Conservation (phyloP, 73 alveolate species). For the Urostyla sp. region DNA sequence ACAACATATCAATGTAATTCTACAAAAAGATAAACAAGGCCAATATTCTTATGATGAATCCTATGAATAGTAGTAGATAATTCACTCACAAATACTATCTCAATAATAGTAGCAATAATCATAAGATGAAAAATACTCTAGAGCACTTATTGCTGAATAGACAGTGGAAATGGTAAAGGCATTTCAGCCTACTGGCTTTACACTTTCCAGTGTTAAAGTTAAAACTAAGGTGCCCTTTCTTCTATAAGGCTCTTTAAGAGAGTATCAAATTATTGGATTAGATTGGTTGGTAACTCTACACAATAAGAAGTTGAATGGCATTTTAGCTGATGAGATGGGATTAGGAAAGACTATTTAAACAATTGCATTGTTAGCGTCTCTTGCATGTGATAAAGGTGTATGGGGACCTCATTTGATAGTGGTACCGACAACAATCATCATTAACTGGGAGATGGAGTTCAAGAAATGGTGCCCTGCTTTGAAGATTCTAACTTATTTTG, state of each 20-base stretch:
- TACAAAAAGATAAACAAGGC: constrained; percentile 13
- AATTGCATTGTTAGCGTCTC: constrained; percentile 90
- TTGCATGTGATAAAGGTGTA: constrained; percentile 93
- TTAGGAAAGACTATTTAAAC: constrained; percentile 96
- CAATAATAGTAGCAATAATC: constrained; percentile 41
- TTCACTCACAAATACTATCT: constrained; percentile 35
- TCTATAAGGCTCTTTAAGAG: constrained; percentile 90
- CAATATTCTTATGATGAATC: background rate
- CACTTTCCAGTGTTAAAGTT: constrained; percentile 70
- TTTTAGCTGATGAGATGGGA: constrained; percentile 99
- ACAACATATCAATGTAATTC: constrained; percentile 39
- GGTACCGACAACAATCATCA: constrained; percentile 99
- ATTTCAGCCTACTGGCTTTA: constrained; percentile 81
- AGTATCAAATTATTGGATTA: constrained; percentile 95
- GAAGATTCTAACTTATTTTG: constrained; percentile 98
- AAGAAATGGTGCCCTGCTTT: constrained; percentile 99
- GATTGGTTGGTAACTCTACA: constrained; percentile 99
- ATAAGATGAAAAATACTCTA: constrained; percentile 66
- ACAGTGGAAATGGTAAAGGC: constrained; percentile 85
- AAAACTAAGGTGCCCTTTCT: constrained; percentile 94
- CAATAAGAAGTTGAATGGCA: constrained; percentile 98
- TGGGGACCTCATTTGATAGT: constrained; percentile 99
- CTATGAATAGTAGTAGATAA: constrained; percentile 16
- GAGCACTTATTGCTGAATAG: constrained; percentile 68
- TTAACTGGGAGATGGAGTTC: constrained; percentile 99